These are phyloP conservation scores for Prosopis cineraria DNA, from an alignment of 306 rosid species.

Conservation along the genomic window DNA sequence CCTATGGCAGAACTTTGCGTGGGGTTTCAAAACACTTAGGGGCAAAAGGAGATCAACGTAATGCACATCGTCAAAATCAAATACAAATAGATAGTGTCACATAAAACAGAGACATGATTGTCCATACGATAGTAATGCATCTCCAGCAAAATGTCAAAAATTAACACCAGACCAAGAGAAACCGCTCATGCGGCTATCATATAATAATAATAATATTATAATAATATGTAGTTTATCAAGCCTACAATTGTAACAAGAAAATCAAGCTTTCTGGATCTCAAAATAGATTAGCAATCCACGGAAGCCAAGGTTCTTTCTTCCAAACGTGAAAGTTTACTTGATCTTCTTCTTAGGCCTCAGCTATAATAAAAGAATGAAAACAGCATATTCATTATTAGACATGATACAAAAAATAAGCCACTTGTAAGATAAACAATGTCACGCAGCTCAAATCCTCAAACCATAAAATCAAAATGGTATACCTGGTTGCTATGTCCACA, in stretches of 20 bases:
- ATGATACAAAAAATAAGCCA: not conserved
- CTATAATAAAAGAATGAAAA: not conserved
- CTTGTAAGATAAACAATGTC: not conserved
- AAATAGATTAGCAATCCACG: not conserved
- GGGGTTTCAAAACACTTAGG: not conserved
- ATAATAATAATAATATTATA: no score
- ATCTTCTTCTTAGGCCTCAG: slow-evolving; percentile 26
- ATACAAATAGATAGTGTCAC: not conserved
- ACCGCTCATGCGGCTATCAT: not conserved
- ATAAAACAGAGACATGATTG: not conserved
- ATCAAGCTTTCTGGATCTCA: not conserved
- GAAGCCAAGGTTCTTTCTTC: not conserved
- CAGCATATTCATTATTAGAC: not conserved
- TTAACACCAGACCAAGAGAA: not conserved
- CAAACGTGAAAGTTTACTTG: slow-evolving; percentile 2
- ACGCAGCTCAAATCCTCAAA: not conserved
- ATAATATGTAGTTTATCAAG: not conserved
- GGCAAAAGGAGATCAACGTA: not conserved
- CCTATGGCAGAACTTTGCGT: not conserved
- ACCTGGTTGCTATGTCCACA: slow-evolving; percentile 86
- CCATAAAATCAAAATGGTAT: not conserved
- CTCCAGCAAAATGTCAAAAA: not conserved
- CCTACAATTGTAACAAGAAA: not conserved
- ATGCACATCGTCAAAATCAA: not conserved
- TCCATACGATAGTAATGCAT: not conserved